Base-by-base conservation (phyloP, 179 eudicot genomes). In the Corrigiola litoralis region DNA sequence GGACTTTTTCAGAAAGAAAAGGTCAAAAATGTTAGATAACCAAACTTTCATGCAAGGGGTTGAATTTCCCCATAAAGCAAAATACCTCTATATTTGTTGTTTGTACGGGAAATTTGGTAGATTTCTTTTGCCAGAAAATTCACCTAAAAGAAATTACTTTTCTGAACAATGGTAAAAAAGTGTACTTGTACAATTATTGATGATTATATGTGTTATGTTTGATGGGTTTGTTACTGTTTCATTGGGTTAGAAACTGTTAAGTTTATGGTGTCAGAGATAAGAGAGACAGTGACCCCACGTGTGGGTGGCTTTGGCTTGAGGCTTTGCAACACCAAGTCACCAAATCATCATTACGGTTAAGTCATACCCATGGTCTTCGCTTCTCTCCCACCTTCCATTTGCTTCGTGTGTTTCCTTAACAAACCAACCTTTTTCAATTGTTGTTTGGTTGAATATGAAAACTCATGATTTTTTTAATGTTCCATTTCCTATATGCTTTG, bases 191-290 rank as follows among this genome's bases (percentile, higher is more conserved):
- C 6, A 12, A n/a, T 47, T 20, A 38, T 36, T 36, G 27, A n/a
- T 36, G 27, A n/a, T 57, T 38, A 7, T 5, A 6, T 13, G 46
- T 24, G 63, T 58, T 58, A 38, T 32, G 29, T n/a, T n/a, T n/a
- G n/a, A n/a, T n/a, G n/a, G n/a, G n/a, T n/a, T n/a, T n/a, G n/a
- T 63, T 49, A 50, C 75, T 72, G 70, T 72, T 72, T 58, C 16
- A 65, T 71, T 63, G 75, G 75, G 42, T 37, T 34, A 47, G 29
- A 61, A 71, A 46, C 8, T 44, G 55, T 5, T 41, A 1, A 18
- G 6, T 31, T n/a, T 46, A 16, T 20, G 3, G 5, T 34, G 68
- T 61, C 48, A 70, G 37, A 62, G 57, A 71, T 11, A 56, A n/a
- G 33, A 55, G 49, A 18, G 29, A 11, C 23, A 70, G 25, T 18